These are phyloP conservation scores for Colletotrichum brevisporum DNA, from an alignment of 2,329 filamentous ascomycete species.

Conservation along the genomic window DNA sequence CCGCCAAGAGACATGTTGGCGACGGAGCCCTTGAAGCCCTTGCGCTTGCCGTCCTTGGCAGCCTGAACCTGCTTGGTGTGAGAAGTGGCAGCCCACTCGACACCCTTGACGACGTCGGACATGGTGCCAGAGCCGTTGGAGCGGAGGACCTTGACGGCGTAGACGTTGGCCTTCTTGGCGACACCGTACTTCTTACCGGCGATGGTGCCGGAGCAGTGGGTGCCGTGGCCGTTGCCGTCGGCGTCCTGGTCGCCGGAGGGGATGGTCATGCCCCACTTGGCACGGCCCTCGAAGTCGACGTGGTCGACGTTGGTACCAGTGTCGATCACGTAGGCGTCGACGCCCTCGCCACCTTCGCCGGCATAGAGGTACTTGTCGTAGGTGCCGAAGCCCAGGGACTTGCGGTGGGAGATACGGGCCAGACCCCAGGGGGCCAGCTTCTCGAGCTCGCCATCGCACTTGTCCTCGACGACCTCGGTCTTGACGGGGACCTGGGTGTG, in stretches of 20 bases:
- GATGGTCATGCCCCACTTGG: constrained; percentile 97
- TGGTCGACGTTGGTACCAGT: constrained; percentile 95
- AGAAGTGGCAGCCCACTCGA: constrained; percentile 89
- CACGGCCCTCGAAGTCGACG: constrained; percentile 97
- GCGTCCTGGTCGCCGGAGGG: constrained; percentile 85
- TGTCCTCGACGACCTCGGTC: constrained; percentile 55
- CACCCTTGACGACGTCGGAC: constrained; percentile 98
- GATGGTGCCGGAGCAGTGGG: constrained; percentile 98
- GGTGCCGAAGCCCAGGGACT: constrained; percentile 86
- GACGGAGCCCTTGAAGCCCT: constrained; percentile 98
- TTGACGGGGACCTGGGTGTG: constrained; percentile 76
- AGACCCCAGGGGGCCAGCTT: constrained; percentile 99
- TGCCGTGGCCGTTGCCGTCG: constrained; percentile 98
- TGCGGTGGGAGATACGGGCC: constrained; percentile 96
- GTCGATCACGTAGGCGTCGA: constrained; percentile 99
- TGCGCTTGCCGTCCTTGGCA: constrained; percentile 89
- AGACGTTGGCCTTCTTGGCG: constrained; percentile 97
- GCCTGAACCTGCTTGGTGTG: constrained; percentile 82
- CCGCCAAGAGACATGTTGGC: constrained; percentile 99
- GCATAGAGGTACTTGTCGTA: constrained; percentile 99
- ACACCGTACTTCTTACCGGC: constrained; percentile 99
- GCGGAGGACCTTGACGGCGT: constrained; percentile 97
- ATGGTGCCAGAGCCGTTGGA: constrained; percentile 98
- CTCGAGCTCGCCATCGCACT: constrained; percentile 76
- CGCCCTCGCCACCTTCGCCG: constrained; percentile 91